These are phyloP conservation scores for Helotiales sp. DNA, from an alignment of 2,329 filamentous ascomycete genomes.

Conservation along the genomic window DNA sequence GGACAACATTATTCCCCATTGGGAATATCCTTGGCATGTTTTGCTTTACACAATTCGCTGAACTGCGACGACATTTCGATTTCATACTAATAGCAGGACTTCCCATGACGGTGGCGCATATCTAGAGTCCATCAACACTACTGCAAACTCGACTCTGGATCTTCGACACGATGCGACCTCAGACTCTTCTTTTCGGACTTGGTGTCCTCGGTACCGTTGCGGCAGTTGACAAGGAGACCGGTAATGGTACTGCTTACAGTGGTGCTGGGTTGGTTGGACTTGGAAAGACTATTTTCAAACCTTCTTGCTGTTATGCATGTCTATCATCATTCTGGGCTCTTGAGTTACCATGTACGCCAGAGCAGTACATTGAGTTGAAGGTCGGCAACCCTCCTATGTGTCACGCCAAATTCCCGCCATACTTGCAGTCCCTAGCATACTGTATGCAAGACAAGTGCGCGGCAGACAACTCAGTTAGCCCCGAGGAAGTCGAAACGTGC, in stretches of 20 bases:
- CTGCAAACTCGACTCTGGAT: neutral
- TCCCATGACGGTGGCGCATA: neutral
- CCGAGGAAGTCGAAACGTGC: constrained; percentile 26
- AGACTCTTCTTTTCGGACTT: neutral
- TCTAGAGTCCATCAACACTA: neutral
- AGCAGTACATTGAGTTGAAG: neutral
- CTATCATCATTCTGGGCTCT: neutral
- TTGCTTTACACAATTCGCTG: neutral
- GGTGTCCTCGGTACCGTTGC: neutral
- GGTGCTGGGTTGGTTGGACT: neutral
- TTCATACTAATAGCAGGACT: neutral
- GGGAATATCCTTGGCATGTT: neutral
- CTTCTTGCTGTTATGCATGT: constrained; percentile 1
- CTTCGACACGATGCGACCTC: neutral
- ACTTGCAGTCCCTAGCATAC: constrained; percentile 32
- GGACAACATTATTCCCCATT: neutral
- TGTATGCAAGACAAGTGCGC: constrained; percentile 32
- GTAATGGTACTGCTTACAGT: neutral
- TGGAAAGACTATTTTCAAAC: neutral
- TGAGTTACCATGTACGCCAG: neutral
- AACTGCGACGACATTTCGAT: neutral
- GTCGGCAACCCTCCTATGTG: neutral
- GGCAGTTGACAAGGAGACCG: neutral
- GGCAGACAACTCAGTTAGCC: constrained; percentile 10
- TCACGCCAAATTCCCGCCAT: neutral